A percentile compares a stretch with the other conserved stretches of the same genome.
phyloP scores from a whole-genome alignment of 2,329 filamentous ascomycete genomes.

The Colletotrichum liriopes region DNA sequence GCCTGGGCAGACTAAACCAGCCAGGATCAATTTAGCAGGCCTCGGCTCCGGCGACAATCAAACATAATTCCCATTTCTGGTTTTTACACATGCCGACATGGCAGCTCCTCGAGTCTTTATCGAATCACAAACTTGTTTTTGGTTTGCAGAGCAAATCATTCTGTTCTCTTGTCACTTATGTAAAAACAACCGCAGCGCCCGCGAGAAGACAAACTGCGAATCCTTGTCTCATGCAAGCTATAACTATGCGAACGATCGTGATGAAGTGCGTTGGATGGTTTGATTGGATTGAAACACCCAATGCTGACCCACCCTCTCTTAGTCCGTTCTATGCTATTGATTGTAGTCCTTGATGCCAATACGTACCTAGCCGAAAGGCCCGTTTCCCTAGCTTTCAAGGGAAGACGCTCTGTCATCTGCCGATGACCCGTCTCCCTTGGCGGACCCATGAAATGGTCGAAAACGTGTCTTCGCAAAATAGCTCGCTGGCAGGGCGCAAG shows the following conservation, averaged over 20 bases:
- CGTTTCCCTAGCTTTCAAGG: not conserved
- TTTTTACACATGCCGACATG: not conserved
- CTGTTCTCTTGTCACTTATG: not conserved
- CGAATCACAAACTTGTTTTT: not conserved
- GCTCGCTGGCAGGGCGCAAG: constrained; percentile 5
- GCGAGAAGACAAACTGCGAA: not conserved
- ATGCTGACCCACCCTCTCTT: not conserved
- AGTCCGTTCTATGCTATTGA: not conserved
- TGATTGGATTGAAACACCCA: not conserved
- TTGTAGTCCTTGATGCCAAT: not conserved
- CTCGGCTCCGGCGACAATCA: not conserved
- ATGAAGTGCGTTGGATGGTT: not conserved
- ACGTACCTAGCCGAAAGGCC: not conserved
- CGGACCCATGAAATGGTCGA: not conserved
- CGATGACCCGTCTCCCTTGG: not conserved
- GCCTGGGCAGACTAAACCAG: not conserved
- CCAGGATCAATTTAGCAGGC: constrained; percentile 1
- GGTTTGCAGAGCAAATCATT: not conserved
- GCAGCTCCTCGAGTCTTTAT: not conserved
- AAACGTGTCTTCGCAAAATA: constrained; percentile 1
- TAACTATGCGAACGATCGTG: not conserved
- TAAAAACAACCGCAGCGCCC: not conserved
- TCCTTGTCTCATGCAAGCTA: not conserved
- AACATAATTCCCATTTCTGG: not conserved
- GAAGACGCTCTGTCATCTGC: constrained; percentile 10